Base-by-base conservation (phyloP, 768 basidiomycete genomes). In the Kwoniella sp. region DNA sequence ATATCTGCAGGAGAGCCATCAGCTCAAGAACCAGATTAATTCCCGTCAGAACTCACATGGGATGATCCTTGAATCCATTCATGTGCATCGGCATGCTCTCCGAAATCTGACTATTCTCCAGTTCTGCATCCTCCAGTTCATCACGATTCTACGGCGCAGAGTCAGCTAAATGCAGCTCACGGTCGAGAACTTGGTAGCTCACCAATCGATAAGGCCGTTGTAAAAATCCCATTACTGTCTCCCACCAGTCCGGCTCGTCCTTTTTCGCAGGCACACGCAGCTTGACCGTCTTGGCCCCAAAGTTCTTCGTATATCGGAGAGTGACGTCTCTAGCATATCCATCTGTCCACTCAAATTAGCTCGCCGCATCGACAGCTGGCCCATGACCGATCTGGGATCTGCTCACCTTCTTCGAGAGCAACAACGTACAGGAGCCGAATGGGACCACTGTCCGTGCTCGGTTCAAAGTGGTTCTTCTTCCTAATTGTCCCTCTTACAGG, bases 11-110 rank as follows among this genome's bases (percentile, higher is more conserved):
- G 48, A 22, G 12, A 12, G 1, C 8, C 22, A 63, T 25, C n/a
- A 48, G 48, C 23, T 45, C 41, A 3, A 45, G 20, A 8, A 11
- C 28, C 23, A 20, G 9, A 37, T 48, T 12, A 4, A 30, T 12
- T 47, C 13, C 50, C 15, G 41, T 34, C 5, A 45, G 41, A 29
- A 81, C 88, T 56, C 73, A 95, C 89, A 95, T 76, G 4, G 94
- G 93, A 82, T 99, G 96, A 73, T 92, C 89, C 79, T 98, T 97
- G 86, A 98, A 98, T 1, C 93, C 96, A 29, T 85, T 84, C 60
- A 98, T 85, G 12, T 89, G 89, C 20, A 88, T 89, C 0, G 96
- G 96, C 93, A 99, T 96, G 26, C 89, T 92, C 81, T 95, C 94
- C 53, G 85, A 88, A 77, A 90, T 79, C 76, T 92, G 90, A 65